Percentiles rank a stretch among this genome's conserved stretches.
Conservation (phyloP, 2,329 filamentous ascomycete genomes). For the Aspergillus udagawae region DNA sequence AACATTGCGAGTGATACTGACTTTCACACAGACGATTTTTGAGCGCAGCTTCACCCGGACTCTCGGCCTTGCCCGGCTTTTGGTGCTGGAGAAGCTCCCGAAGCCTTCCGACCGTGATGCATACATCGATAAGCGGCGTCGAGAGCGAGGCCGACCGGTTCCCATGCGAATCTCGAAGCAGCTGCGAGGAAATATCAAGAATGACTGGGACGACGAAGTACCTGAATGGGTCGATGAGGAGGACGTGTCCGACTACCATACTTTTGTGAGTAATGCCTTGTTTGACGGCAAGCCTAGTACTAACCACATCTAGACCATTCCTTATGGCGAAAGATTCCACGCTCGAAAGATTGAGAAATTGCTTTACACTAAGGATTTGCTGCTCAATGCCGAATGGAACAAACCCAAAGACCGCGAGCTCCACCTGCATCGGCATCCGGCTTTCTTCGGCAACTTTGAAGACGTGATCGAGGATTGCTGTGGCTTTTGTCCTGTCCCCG, state of each 20-base stretch:
- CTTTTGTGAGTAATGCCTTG: constrained; percentile 51
- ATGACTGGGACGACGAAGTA: constrained; percentile 71
- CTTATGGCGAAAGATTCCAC: constrained; percentile 35
- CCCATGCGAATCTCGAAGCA: constrained; percentile 30
- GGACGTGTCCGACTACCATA: constrained; percentile 75
- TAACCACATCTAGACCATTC: constrained; percentile 27
- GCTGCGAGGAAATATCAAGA: constrained; percentile 70
- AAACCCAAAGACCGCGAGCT: constrained; percentile 69
- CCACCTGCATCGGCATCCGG: constrained; percentile 76
- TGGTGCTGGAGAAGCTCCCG: constrained; percentile 76
- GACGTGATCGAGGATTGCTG: constrained; percentile 80
- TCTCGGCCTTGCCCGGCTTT: constrained; percentile 70
- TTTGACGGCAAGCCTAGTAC: not conserved
- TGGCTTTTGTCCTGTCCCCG: constrained; percentile 67
- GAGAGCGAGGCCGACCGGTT: constrained; percentile 67
- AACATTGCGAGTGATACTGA: not conserved
- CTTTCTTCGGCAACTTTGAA: constrained; percentile 73
- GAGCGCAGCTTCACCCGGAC: constrained; percentile 75
- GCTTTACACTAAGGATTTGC: constrained; percentile 73
- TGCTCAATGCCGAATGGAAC: constrained; percentile 87
- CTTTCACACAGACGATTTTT: constrained; percentile 60
- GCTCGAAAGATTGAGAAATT: constrained; percentile 69
- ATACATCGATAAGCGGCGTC: constrained; percentile 66
- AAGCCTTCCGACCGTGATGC: constrained; percentile 62
- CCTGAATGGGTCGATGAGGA: constrained; percentile 77